These are phyloP conservation scores for Coemansia sp. DNA, from an alignment of 192 early-diverging fungal species.

Conservation along the genomic window DNA sequence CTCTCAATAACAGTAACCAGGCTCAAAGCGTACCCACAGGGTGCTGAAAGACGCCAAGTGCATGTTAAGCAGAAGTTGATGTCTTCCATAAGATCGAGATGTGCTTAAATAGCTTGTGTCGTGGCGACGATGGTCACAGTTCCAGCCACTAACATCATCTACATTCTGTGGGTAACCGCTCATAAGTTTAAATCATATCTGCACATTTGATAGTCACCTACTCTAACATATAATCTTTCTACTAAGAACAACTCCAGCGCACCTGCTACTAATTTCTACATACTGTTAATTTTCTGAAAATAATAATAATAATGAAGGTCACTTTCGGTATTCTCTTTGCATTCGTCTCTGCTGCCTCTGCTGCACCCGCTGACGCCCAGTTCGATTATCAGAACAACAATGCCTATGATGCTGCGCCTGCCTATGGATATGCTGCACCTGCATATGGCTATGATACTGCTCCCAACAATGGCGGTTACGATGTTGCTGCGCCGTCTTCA, in stretches of 20 bases:
- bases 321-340: conserved; percentile 44
- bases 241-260: too few species aligned
- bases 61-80: not conserved
- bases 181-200: conserved; percentile 7
- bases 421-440: conserved; percentile 27
- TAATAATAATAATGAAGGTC: conserved; percentile 43
- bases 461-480: conserved; percentile 22
- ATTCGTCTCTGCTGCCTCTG: conserved; percentile 33
- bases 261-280: not conserved
- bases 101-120: conserved; percentile 11
- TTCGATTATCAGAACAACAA: conserved; percentile 25
- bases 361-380: conserved; percentile 44
- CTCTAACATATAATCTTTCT: not conserved
- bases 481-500: conserved; percentile 12
- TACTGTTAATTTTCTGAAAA: too few species aligned
- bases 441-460: conserved; percentile 19
- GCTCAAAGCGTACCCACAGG: conserved; percentile 2
- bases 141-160: conserved; percentile 9
- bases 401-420: conserved; percentile 22
- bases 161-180: conserved; percentile 7
- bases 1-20: not conserved
- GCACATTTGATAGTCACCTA: conserved; percentile 14
- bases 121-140: not conserved
- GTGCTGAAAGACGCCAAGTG: conserved; percentile 3
- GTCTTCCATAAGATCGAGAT: not conserved